Conservation (phyloP, 1,284 basidiomycete species). For the Fomes fomentarius region DNA sequence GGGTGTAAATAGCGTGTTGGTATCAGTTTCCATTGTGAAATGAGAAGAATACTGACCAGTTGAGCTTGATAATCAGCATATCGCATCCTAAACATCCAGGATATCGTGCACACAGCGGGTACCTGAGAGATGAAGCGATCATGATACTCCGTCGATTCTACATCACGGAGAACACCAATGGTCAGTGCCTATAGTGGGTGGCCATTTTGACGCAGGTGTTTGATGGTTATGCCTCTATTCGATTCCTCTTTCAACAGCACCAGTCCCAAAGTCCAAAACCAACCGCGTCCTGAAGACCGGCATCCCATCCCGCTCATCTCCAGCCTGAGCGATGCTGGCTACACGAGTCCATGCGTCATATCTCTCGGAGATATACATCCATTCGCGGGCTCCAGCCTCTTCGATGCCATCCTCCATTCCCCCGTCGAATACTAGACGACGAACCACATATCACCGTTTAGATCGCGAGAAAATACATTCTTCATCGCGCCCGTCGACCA, state of each 20-base stretch:
- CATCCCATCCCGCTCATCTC: slow-evolving; percentile 42
- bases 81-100: slow-evolving; percentile 72
- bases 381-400: no score
- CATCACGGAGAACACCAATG: slow-evolving; percentile 92
- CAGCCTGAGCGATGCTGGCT: slow-evolving; percentile 4
- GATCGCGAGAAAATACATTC: no score
- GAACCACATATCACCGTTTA: no score
- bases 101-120: slow-evolving; percentile 84
- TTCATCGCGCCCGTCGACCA: no score
- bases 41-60: not conserved
- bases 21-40: not conserved
- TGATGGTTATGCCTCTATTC: slow-evolving; percentile 1
- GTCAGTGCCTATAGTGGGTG: slow-evolving; percentile 51
- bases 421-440: no score
- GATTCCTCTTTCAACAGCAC: slow-evolving; percentile 40
- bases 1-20: slow-evolving; percentile 69
- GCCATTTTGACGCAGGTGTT: no score
- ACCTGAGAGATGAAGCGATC: slow-evolving; percentile 91
- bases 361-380: no score
- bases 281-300: slow-evolving; percentile 78
- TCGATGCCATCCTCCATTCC: no score
- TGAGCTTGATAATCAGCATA: slow-evolving; percentile 47
- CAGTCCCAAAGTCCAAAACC: slow-evolving; percentile 73
- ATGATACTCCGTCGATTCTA: slow-evolving; percentile 95
- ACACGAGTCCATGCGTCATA: no score